Base-by-base conservation (phyloP, 2,329 filamentous ascomycete genomes). In the Cytospora piceae region DNA sequence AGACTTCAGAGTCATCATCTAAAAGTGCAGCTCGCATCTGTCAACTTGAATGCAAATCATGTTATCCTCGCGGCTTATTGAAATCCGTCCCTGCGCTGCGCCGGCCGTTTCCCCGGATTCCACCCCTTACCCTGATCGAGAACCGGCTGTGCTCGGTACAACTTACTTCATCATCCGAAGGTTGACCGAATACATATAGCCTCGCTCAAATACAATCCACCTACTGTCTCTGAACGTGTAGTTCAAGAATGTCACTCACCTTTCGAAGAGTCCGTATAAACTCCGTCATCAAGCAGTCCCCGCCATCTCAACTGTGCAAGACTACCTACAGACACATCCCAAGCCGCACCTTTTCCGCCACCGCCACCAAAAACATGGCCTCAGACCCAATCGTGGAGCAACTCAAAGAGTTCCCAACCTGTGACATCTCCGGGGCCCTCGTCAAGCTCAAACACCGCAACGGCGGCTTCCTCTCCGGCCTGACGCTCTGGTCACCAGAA, bases 401-500 rank as follows among this genome's bases (percentile, higher is more conserved):
- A 32, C 70, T 79, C 57, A 69, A 72, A 24, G 69, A 73, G n/a
- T 78, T 73, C 66, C 75, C 76, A 15, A 83, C 79, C 39, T 83
- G 78, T 72, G 82, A 84, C 69, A 80, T 84, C 51, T 80, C 82
- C 54, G 83, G 85, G 68, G 83, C 82, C 1, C 77, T 85, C 2
- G 77, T 77, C 68, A 85, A 85, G 72, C 76, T 85, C 53, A 78
- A 79, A 53, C 73, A 76, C 61, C 77, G 73, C 67, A 74, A 83
- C 69, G 83, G 83, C 68, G 84, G 84, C 53, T 87, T 86, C 72
- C 76, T 86, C 1, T 77, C 80, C 2, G 82, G 83, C 15, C 74
- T 86, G 57, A 82, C 80, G 31, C 82, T 86, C 78, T 85, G 79
- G 77, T 86, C 83, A 3, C 83, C 84, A 1, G 73, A 78, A 58